Evolutionary conservation across 106 monocot genomes (phyloP).

Genomic region (Acorus calamus): DNA sequence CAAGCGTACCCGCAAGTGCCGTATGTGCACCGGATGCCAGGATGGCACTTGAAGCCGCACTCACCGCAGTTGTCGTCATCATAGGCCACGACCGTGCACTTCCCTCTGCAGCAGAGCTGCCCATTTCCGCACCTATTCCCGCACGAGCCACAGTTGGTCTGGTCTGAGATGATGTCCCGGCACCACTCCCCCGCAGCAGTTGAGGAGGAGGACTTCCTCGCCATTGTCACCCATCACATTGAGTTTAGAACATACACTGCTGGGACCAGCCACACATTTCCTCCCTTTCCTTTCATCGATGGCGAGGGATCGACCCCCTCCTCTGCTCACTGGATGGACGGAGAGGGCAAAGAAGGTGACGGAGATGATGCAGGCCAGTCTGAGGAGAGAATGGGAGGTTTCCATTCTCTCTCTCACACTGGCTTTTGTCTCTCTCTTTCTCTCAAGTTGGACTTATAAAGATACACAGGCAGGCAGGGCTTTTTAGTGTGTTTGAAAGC

Average conservation of each 20-base stretch:
- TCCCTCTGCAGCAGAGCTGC: slow-evolving; percentile 51
- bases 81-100: slow-evolving; percentile 38
- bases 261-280: slow-evolving; percentile 6
- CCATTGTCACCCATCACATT: not conserved
- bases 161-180: slow-evolving; percentile 24
- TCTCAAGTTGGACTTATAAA: not conserved
- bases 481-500: too few relatives aligned
- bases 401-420: not conserved
- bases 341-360: too few relatives aligned
- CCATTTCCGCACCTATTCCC: slow-evolving; percentile 45
- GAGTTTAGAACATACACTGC: slow-evolving; percentile 5
- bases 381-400: not conserved
- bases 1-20: slow-evolving; percentile 57
- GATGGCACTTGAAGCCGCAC: slow-evolving; percentile 31
- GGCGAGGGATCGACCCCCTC: slow-evolving; percentile 7
- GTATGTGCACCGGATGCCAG: slow-evolving; percentile 27
- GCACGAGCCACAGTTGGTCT: slow-evolving; percentile 54
- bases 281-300: slow-evolving; percentile 11
- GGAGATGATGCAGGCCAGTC: too few relatives aligned
- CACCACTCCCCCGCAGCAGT: slow-evolving; percentile 44
- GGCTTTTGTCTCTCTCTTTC: not conserved
- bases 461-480: too few relatives aligned
- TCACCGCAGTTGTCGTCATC: slow-evolving; percentile 52
- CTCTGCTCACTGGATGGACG: not conserved
- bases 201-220: slow-evolving; percentile 2